Base-by-base conservation (phyloP, 768 basidiomycete species). In the Boletus rex-veris region DNA sequence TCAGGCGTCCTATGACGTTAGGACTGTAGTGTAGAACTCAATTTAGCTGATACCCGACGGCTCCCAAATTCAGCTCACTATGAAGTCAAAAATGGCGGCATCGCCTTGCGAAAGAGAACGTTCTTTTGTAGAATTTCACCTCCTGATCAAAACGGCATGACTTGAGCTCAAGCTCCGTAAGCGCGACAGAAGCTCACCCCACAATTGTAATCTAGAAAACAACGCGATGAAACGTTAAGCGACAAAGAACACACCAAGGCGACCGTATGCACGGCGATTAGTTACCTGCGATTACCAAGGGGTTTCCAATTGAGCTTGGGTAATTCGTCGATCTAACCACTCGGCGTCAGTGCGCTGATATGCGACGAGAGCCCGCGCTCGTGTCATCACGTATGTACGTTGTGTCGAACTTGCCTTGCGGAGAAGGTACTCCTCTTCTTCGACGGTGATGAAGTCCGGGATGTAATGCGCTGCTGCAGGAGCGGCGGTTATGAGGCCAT, bases 231-330 rank as follows among this genome's bases (percentile, higher is more conserved):
- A 21, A 37, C 48, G 47, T 37, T 54, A 54, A 55, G 28, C 31
- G 40, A 37, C 15, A 16, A 28, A 33, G 21, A 31, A 40, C 24
- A 31, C 19, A 12, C 28, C 44, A 40, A 35, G 30, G 41, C 33
- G 50, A 59, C 52, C 16, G 52, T 41, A 42, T 36, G 40, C 37
- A n/a, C 45, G 35, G 38, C 18, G 39, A 50, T 33, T 52, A 10
- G 33, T 28, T 40, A 48, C 64, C 58, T 54, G 45, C 59, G 59
- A 28, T 54, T 57, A 15, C 55, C 58, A 49, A 72, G 82, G 12
- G 77, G 80, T 67, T 86, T 93, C 92, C 92, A 95, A 66, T 82
- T 88, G 26, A 82, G 84, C 61, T 81, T 83, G n/a, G 92, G 87
- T 3, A 85, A 81, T 59, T 89, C 89, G 38, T 71, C 64, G 55